phyloP scores from a whole-genome alignment of 371 early-diverging fungal genomes.

The Hamiltosporidium tvaerminnensis region DNA sequence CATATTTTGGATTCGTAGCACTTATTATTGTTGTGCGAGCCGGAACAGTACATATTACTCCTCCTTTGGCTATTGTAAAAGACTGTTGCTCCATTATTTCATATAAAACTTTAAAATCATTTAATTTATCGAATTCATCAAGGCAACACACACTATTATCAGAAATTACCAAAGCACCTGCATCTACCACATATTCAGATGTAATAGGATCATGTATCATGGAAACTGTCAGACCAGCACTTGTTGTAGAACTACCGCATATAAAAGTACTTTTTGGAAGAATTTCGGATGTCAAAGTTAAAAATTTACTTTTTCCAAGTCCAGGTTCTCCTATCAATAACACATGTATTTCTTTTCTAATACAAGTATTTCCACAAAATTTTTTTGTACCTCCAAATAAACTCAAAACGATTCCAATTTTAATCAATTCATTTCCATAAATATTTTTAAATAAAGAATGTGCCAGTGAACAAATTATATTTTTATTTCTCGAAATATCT shows the following conservation, averaged over 20 bases:
- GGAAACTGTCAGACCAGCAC: constrained; percentile 64
- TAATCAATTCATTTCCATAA: constrained; percentile 45
- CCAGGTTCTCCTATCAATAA: constrained; percentile 57
- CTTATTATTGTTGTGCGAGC: constrained; percentile 42
- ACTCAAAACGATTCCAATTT: constrained; percentile 42
- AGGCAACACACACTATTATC: constrained; percentile 58
- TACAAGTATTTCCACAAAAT: constrained; percentile 10
- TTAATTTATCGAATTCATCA: constrained; percentile 59
- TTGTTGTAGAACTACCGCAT: constrained; percentile 58
- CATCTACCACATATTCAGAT: constrained; percentile 63
- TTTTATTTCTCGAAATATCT: constrained; percentile 7
- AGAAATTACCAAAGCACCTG: constrained; percentile 57
- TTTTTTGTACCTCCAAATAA: constrained; percentile 49
- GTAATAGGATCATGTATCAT: constrained; percentile 59
- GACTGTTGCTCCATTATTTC: constrained; percentile 50
- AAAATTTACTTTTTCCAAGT: constrained; percentile 58
- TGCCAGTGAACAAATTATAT: constrained; percentile 23
- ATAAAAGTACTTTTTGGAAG: constrained; percentile 57
- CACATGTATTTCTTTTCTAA: constrained; percentile 45
- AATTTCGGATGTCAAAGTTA: constrained; percentile 54
- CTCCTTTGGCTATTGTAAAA: constrained; percentile 50
- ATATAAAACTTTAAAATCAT: constrained; percentile 43
- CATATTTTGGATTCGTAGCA: constrained; percentile 49
- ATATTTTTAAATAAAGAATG: constrained; percentile 37
- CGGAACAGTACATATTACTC: constrained; percentile 47